Base-by-base conservation (phyloP, 2,329 filamentous ascomycete genomes). In the Xylariaceae sp. region DNA sequence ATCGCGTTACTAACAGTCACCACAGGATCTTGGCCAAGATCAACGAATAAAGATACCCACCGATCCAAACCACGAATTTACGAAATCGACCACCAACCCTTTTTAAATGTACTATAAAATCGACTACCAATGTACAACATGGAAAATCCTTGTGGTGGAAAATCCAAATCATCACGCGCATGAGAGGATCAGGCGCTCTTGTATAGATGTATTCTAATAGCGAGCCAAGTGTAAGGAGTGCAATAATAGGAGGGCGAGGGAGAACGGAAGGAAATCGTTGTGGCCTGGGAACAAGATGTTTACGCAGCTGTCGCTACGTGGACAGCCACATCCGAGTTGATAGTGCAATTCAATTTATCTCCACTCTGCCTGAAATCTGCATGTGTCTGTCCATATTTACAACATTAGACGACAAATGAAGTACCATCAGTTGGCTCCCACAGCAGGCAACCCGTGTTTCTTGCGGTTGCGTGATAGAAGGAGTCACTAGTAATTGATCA, bases 21-120 rank as follows among this genome's bases (percentile, higher is more conserved):
- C 38, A 22, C 66, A 97, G 93, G 74, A 90, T 99, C 64, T 85
- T 99, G 56, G 94, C 94, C 73, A 99, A 97, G 88, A 96, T 99
- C 83, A 96, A 90, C 77, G 93, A 97, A 82, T 96, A 89, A 79
- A 80, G 52, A 62, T 48, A 57, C 54, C 56, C 53, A 62, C 45
- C 56, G 56, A 60, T 55, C 62, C 58, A 53, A 62, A 62, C 57
- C 54, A 56, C 50, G 61, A 63, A 63, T 65, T 63, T 64, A 56
- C 51, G 61, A 63, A 28, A 28, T 7, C 22, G 60, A 64, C 60
- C 62, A 63, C 59, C 47, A 50, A 46, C 19, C 33, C 31, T 14
- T 14, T 38, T 38, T 9, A 46, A 54, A 58, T 58, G 58, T 58
- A 60, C 41, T 43, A 60, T 56, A 53, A 51, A 42, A 19, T 31